Conservation (phyloP, 176 grass and related monocot species). For the Areca catechu region DNA sequence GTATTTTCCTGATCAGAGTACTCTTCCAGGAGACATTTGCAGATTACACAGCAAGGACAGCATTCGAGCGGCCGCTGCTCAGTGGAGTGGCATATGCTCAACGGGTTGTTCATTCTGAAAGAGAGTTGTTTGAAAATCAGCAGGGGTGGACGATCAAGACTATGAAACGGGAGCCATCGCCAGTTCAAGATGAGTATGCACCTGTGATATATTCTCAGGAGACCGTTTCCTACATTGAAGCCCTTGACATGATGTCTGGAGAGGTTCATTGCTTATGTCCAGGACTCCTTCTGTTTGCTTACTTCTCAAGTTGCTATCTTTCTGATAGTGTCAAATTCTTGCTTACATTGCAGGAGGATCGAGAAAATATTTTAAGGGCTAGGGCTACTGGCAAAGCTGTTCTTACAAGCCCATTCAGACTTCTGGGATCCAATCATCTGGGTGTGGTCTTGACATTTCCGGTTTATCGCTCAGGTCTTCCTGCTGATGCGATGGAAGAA, state of each 20-base stretch:
- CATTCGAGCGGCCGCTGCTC: constrained; percentile 82
- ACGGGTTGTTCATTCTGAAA: constrained; percentile 59
- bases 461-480: constrained; percentile 58
- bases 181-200: constrained; percentile 77
- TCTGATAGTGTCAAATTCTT: not conserved
- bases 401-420: constrained; percentile 70
- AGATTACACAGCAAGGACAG: constrained; percentile 68
- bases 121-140: constrained; percentile 62
- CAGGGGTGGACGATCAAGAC: constrained; percentile 93
- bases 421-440: constrained; percentile 75
- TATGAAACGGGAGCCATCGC: constrained; percentile 86
- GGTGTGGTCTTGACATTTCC: constrained; percentile 95
- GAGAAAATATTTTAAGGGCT: constrained; percentile 81
- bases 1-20: constrained; percentile 1
- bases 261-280: constrained; percentile 20
- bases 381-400: constrained; percentile 75
- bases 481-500: constrained; percentile 33
- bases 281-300: too few species aligned
- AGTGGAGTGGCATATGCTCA: constrained; percentile 88
- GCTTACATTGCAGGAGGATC: constrained; percentile 58
- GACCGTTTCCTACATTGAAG: constrained; percentile 93
- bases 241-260: constrained; percentile 77
- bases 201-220: constrained; percentile 94
- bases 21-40: constrained; percentile 65
- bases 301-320: too few species aligned